These are phyloP conservation scores for Malus hybrid DNA, from an alignment of 331 rosid genomes.

Conservation along the genomic window DNA sequence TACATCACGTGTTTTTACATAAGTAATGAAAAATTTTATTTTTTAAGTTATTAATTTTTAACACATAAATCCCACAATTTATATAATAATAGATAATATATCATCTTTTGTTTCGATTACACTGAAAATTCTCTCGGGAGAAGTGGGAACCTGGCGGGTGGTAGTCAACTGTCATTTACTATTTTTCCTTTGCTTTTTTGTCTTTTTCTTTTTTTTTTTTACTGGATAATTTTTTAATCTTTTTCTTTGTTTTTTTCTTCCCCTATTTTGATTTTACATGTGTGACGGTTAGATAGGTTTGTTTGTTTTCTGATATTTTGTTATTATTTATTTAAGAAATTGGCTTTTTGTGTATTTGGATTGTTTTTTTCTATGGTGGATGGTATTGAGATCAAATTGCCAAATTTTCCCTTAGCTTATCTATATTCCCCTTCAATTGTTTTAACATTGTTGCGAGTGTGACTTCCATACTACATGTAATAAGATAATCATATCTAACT, in stretches of 20 bases:
- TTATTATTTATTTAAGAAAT: not conserved
- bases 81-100: too few species aligned
- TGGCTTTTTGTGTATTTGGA: not conserved
- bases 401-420: too few species aligned
- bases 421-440: too few species aligned
- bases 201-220: not conserved
- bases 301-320: not conserved
- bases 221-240: not conserved
- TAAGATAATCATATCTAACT: too few species aligned
- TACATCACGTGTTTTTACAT: too few species aligned
- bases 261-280: not conserved
- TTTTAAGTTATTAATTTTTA: too few species aligned
- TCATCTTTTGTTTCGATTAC: fast-evolving
- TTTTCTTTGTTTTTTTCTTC: not conserved
- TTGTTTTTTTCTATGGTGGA: not conserved
- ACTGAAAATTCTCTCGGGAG: too few species aligned
- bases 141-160: not conserved
- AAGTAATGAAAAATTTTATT: fast-evolving
- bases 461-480: too few species aligned
- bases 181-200: not conserved
- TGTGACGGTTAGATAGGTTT: too few species aligned
- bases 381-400: not conserved
- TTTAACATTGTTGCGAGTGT: too few species aligned
- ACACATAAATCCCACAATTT: too few species aligned
- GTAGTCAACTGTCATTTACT: slow-evolving; percentile 19